Evolutionary conservation across 169 alveolate species (phyloP).

Genomic region (Toxoplasma gondii): DNA sequence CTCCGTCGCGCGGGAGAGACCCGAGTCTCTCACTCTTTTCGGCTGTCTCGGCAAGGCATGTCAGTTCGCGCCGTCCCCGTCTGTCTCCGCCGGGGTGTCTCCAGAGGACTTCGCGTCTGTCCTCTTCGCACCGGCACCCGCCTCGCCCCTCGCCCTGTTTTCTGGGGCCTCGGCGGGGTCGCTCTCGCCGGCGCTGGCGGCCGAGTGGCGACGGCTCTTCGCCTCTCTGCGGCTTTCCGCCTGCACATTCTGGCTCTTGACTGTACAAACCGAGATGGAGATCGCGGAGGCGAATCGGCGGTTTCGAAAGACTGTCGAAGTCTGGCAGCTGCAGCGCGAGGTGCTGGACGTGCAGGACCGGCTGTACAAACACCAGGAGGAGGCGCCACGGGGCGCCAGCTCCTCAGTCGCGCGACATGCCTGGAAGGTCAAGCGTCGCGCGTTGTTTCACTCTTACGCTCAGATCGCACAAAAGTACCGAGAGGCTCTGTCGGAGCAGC

Average conservation of each 20-base stretch:
- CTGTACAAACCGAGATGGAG: neutral
- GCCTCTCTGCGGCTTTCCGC: neutral
- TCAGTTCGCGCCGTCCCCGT: neutral
- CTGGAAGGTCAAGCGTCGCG: neutral
- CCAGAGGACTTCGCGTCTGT: neutral
- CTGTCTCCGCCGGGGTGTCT: neutral
- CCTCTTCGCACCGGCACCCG: neutral
- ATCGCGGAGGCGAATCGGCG: neutral
- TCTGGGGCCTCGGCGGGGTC: neutral
- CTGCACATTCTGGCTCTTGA: neutral
- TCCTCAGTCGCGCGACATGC: neutral
- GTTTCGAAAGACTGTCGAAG: neutral
- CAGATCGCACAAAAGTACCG: conserved; percentile 1
- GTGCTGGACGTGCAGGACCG: neutral
- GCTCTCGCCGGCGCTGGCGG: neutral
- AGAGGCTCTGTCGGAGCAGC: neutral
- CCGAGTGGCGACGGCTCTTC: neutral
- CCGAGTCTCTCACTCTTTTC: neutral
- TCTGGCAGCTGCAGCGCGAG: neutral
- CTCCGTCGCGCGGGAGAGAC: neutral
- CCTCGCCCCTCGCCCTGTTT: neutral
- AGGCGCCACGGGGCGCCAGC: neutral
- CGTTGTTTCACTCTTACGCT: neutral
- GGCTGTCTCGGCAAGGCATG: neutral
- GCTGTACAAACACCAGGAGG: neutral